A percentile compares a stretch with the other conserved stretches of the same genome.
phyloP scores from a whole-genome alignment of 2,329 filamentous ascomycete genomes.

The Pseudogymnoascus sp. region DNA sequence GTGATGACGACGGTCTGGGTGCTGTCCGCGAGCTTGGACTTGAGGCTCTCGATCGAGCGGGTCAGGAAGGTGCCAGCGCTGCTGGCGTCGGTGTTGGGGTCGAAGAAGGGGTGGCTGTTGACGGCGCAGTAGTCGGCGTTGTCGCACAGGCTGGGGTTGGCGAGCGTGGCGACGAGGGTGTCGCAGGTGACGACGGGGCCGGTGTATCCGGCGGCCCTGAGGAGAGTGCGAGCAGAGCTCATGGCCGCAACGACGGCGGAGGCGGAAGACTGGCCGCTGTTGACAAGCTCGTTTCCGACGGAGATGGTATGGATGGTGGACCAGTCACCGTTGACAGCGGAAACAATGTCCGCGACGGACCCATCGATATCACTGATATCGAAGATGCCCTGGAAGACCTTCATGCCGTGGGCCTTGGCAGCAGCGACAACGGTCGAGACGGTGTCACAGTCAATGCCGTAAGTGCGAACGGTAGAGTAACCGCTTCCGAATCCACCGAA shows the following conservation, averaged over 20 bases:
- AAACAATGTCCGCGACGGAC: slow-evolving; percentile 53
- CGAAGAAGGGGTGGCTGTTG: slow-evolving; percentile 82
- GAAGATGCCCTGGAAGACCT: slow-evolving; percentile 69
- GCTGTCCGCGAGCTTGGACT: slow-evolving; percentile 32
- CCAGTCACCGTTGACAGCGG: slow-evolving; percentile 57
- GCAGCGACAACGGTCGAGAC: slow-evolving; percentile 53
- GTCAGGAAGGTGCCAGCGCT: slow-evolving; percentile 60
- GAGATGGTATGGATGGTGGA: slow-evolving; percentile 59
- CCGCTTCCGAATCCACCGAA: slow-evolving; percentile 43
- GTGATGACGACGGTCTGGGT: slow-evolving; percentile 62
- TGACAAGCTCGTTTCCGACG: slow-evolving; percentile 76
- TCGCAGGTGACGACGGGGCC: slow-evolving; percentile 75
- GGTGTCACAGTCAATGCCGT: slow-evolving; percentile 74
- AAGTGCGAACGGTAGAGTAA: slow-evolving; percentile 63
- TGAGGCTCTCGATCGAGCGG: slow-evolving; percentile 41
- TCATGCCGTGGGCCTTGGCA: slow-evolving; percentile 55
- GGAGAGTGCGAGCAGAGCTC: slow-evolving; percentile 43
- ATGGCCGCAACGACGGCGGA: slow-evolving; percentile 50
- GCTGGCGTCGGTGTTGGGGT: slow-evolving; percentile 49
- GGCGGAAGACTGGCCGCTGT: slow-evolving; percentile 47
- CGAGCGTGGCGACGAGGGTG: slow-evolving; percentile 60
- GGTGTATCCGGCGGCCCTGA: slow-evolving; percentile 55
- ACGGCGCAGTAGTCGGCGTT: slow-evolving; percentile 70
- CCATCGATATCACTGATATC: slow-evolving; percentile 46
- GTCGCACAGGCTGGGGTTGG: slow-evolving; percentile 61